phyloP scores from a whole-genome alignment of 2,329 filamentous ascomycete genomes.

The Calonectria pseudoturangicola region DNA sequence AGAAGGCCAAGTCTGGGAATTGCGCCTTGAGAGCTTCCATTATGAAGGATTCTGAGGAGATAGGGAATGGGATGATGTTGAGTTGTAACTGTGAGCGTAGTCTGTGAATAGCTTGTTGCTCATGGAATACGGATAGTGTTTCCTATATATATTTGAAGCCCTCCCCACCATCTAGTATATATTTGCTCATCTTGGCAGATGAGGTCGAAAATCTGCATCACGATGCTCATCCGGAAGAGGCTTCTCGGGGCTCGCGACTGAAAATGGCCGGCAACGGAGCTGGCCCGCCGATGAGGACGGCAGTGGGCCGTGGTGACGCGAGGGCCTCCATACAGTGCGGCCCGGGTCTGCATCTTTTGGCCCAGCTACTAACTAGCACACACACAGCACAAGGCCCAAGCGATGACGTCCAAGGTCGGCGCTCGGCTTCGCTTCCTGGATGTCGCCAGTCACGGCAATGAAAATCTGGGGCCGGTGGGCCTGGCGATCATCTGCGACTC shows the following conservation, averaged over 20 bases:
- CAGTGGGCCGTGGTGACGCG: background rate
- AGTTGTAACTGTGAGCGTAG: background rate
- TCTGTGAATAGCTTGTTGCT: background rate
- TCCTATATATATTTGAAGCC: too few relatives aligned
- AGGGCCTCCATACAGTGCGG: background rate
- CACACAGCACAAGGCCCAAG: background rate
- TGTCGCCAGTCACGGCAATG: background rate
- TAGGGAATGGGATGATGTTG: background rate
- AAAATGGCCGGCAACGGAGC: background rate
- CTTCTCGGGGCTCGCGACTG: conserved; percentile 2
- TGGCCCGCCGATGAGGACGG: background rate
- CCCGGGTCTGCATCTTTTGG: background rate
- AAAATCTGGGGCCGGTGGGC: background rate
- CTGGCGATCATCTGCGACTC: conserved; percentile 15
- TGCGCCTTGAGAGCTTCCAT: conserved; percentile 21
- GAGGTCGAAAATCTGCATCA: background rate
- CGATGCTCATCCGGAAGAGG: background rate
- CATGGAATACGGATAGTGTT: background rate
- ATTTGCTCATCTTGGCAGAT: background rate
- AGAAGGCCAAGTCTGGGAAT: conserved; percentile 15
- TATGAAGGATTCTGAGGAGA: background rate
- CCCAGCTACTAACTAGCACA: background rate
- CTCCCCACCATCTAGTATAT: background rate
- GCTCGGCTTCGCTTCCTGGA: background rate
- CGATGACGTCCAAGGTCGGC: background rate